These are phyloP conservation scores for Naganishia albida DNA, from an alignment of 1,284 basidiomycete species.

Conservation along the genomic window DNA sequence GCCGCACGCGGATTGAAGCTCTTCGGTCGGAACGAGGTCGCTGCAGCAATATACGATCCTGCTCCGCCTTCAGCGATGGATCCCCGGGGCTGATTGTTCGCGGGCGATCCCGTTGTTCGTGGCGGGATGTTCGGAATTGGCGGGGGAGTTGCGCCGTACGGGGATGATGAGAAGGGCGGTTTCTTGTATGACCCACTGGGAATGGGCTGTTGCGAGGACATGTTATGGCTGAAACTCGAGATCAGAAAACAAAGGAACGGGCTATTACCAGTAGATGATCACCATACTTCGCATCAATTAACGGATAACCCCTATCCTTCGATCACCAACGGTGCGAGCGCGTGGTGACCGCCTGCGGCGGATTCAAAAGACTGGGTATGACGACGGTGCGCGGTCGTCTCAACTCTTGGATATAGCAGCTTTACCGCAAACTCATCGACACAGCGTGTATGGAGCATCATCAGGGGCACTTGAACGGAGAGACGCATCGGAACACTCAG, in stretches of 20 bases:
- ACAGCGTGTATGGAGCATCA: too few species aligned
- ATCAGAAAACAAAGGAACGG: not conserved
- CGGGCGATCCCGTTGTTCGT: slow-evolving; percentile 32
- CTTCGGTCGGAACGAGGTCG: slow-evolving; percentile 32
- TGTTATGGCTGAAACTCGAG: not conserved
- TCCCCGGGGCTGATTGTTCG: slow-evolving; percentile 14
- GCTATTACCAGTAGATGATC: not conserved
- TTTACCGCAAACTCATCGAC: too few species aligned
- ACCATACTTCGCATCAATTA: not conserved
- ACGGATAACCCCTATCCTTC: too few species aligned
- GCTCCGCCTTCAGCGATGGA: slow-evolving; percentile 20
- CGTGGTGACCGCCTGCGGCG: too few species aligned
- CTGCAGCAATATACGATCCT: slow-evolving; percentile 19
- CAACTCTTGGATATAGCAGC: too few species aligned
- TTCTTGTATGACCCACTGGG: slow-evolving; percentile 18
- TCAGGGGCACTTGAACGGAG: too few species aligned
- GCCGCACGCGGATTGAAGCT: slow-evolving; percentile 11
- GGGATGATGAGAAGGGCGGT: slow-evolving; percentile 30
- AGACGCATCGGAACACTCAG: too few species aligned
- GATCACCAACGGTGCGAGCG: not conserved
- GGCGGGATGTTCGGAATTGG: slow-evolving; percentile 41
- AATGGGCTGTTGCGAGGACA: slow-evolving; percentile 20
- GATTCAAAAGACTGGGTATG: too few species aligned
- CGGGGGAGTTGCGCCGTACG: slow-evolving; percentile 33
- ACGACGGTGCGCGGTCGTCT: too few species aligned